Conservation (phyloP, 2,329 filamentous ascomycete genomes). For the Epicoccum nigrum region DNA sequence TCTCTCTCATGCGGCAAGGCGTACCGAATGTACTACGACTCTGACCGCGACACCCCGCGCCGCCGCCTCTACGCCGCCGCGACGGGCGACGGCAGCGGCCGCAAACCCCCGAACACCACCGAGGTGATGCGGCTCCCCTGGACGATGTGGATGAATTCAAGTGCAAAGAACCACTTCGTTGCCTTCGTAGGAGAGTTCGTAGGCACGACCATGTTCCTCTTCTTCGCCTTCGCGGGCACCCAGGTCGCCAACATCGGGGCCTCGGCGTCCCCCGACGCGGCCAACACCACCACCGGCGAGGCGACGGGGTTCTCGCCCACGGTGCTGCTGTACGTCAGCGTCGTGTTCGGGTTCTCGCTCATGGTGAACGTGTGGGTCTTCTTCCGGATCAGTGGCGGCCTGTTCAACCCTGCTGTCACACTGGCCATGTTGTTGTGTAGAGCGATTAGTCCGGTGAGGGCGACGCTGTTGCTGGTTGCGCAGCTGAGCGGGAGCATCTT, state of each 20-base stretch:
- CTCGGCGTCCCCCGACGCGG: slow-evolving; percentile 18
- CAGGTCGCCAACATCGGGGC: slow-evolving; percentile 46
- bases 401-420: slow-evolving; percentile 43
- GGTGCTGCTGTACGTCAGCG: slow-evolving; percentile 46
- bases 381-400: slow-evolving; percentile 45
- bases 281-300: slow-evolving; percentile 51
- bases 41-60: slow-evolving; percentile 28
- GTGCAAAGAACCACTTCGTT: slow-evolving; percentile 50
- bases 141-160: slow-evolving; percentile 47
- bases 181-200: slow-evolving; percentile 57
- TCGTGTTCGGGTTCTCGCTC: slow-evolving; percentile 47
- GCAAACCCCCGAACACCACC: slow-evolving; percentile 41
- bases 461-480: slow-evolving; percentile 51
- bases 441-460: slow-evolving; percentile 51
- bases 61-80: slow-evolving; percentile 15
- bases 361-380: slow-evolving; percentile 52
- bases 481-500: slow-evolving; percentile 55
- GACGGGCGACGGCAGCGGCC: slow-evolving; percentile 15
- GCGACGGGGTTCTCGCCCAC: slow-evolving; percentile 18
- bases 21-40: slow-evolving; percentile 32
- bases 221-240: slow-evolving; percentile 49
- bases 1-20: slow-evolving; percentile 26
- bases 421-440: slow-evolving; percentile 47
- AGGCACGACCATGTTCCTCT: slow-evolving; percentile 54
- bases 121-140: slow-evolving; percentile 45